Evolutionary conservation across 257 asterid species (phyloP).

Genomic region (Pogostemon cablin): DNA sequence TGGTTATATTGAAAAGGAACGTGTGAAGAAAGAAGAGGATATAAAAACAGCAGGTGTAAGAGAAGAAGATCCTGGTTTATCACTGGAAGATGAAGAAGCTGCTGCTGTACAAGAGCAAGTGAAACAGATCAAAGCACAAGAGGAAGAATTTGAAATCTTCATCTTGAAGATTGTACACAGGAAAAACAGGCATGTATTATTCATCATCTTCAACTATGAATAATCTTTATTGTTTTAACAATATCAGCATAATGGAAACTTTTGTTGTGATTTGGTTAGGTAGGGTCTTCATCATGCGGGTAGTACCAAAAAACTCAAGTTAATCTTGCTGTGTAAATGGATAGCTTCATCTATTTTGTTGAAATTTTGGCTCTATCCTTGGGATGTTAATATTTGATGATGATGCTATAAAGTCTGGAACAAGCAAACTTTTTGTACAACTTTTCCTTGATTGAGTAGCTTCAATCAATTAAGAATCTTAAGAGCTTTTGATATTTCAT

Average conservation of each 20-base stretch:
- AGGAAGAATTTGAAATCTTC: constrained; percentile 93
- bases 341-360: constrained; percentile 25
- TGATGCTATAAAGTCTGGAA: constrained; percentile 21
- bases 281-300: constrained; percentile 16
- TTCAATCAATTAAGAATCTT: background rate
- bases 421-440: background rate
- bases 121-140: constrained; percentile 92
- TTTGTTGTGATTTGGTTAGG: constrained; percentile 13
- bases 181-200: constrained; percentile 74
- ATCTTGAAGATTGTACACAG: constrained; percentile 91
- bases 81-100: constrained; percentile 88
- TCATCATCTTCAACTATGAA: constrained; percentile 12
- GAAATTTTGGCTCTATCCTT: background rate
- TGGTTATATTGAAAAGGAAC: constrained; percentile 59
- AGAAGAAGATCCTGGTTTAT: constrained; percentile 63
- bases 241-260: constrained; percentile 6
- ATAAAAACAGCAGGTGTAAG: constrained; percentile 43
- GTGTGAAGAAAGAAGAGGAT: constrained; percentile 57
- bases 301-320: constrained; percentile 19
- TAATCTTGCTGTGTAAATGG: background rate
- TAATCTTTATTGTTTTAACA: constrained; percentile 10
- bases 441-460: constrained; percentile 19
- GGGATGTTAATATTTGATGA: constrained; percentile 10
- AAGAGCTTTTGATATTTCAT: constrained; percentile 13
- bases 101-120: constrained; percentile 96